Evolutionary conservation across 768 basidiomycete species (phyloP).

Genomic region (Amyloporia xantha): DNA sequence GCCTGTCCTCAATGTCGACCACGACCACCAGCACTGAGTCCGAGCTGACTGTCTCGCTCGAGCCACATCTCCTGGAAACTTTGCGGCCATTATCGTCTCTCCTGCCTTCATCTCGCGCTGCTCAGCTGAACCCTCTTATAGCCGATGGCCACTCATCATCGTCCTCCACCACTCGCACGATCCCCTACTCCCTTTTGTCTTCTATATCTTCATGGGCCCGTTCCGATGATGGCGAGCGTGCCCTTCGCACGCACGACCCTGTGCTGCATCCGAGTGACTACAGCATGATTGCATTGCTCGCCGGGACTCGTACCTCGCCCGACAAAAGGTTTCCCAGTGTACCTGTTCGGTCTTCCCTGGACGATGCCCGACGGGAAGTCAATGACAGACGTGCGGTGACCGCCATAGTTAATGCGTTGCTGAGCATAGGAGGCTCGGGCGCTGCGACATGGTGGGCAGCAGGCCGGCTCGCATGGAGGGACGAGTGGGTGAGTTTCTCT

Average conservation of each 20-base stretch:
- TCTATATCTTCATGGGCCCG: constrained; percentile 66
- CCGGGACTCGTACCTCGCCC: constrained; percentile 74
- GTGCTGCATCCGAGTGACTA: constrained; percentile 50
- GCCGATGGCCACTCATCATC: background rate
- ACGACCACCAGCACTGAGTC: background rate
- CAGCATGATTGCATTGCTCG: constrained; percentile 67
- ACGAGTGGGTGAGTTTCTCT: constrained; percentile 57
- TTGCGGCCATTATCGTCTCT: background rate
- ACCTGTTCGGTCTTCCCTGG: constrained; percentile 34
- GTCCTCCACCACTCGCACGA: constrained; percentile 20
- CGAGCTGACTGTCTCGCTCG: background rate
- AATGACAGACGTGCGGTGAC: constrained; percentile 64
- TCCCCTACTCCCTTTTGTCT: constrained; percentile 56
- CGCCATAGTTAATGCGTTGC: constrained; percentile 60
- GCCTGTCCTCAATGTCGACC: background rate
- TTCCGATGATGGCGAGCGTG: constrained; percentile 36
- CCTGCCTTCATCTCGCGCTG: constrained; percentile 4
- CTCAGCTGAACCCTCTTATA: constrained; percentile 2
- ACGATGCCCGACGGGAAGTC: constrained; percentile 35
- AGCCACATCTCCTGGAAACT: background rate
- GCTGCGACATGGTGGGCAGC: constrained; percentile 72
- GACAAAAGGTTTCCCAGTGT: constrained; percentile 56
- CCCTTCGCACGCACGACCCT: constrained; percentile 33
- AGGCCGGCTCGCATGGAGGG: constrained; percentile 51
- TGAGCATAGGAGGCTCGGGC: constrained; percentile 63